Evolutionary conservation across 139 green algal species (phyloP), one percentile per base, ranked within the genome.

Genomic region (Gonium pectorale): DNA sequence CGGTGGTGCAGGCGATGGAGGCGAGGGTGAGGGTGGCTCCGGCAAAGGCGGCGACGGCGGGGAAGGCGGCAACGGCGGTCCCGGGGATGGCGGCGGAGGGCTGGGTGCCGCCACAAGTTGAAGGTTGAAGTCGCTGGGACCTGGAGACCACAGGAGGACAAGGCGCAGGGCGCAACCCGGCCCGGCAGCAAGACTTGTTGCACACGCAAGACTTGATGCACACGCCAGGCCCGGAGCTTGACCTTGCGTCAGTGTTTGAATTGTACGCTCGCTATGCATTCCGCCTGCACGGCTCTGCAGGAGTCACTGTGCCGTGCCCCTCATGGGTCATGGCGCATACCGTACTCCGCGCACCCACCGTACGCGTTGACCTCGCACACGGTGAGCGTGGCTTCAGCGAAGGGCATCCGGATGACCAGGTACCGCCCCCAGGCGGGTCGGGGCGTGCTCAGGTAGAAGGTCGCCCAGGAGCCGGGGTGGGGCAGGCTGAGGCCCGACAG

Each of bases 301-400:
- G 59, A 13, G 7, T 33, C 13, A 13, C 59, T 33, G 7, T 11
- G 59, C 24, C 19, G 59, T 9, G 59, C 22, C 26, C 59, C 27
- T 7, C 24, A 33, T 67, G 27, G 17, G 17, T 11, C 26, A 37
- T 13, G 7, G 13, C 59, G n/a, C n/a, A n/a, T 38, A 19, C 60
- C 24, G 26, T 38, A 79, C 68, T 59, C 21, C 22, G 3, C 40
- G 37, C n/a, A 46, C 78, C 8, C 63, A 84, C 78, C 62, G 62
- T 64, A 74, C 0, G 59, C 62, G 31, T 29, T 1, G 17, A 74
- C 11, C 78, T 84, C 78, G 35, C 78, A 84, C 63, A 84, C 7
- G 0, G 63, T 64, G 31, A 84, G 44, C 11, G 21, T 11, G 17
- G 21, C 60, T 6, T 43, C 62, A 27, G 29, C n/a, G 31, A n/a